These are phyloP conservation scores for Cynara cardunculus DNA, from an alignment of 129 eudicot species.

Conservation along the genomic window DNA sequence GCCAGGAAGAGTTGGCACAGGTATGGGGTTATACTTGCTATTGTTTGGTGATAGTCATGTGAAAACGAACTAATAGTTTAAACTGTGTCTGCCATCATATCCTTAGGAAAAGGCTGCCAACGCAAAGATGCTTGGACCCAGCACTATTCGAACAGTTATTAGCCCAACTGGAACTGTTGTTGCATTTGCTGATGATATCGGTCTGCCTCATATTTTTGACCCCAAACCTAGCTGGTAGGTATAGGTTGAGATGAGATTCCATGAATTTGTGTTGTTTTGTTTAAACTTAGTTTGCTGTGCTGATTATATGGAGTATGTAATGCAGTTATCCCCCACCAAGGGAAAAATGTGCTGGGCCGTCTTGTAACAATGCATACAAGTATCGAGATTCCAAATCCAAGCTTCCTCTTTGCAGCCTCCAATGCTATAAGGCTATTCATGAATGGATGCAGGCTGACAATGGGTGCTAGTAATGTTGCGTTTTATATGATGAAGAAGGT, in stretches of 20 bases:
- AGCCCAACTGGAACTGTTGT: conserved; percentile 78
- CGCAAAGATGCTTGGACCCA: conserved; percentile 52
- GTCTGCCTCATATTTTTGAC: conserved; percentile 67
- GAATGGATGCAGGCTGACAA: conserved; percentile 35
- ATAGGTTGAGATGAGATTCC: neutral
- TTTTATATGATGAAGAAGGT: conserved; percentile 4
- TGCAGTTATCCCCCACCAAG: conserved; percentile 90
- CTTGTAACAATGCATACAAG: conserved; percentile 73
- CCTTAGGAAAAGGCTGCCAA: conserved; percentile 73
- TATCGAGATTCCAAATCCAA: conserved; percentile 84
- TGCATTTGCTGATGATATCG: conserved; percentile 78
- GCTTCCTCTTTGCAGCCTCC: conserved; percentile 93
- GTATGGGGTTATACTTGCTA: conserved; percentile 34
- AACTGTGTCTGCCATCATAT: neutral
- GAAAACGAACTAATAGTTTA: neutral
- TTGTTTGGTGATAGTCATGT: neutral
- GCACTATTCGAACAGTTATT: conserved; percentile 60
- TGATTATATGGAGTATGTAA: neutral
- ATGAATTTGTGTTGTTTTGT: neutral
- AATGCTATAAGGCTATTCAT: conserved; percentile 90
- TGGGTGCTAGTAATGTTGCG: conserved; percentile 27
- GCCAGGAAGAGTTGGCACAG: conserved; percentile 90
- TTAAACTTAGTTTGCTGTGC: conserved; percentile 1
- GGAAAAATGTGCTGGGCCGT: conserved; percentile 95
- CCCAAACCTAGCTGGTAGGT: conserved; percentile 56